phyloP scores from a whole-genome alignment of 371 early-diverging fungal species.

The Mortierella sp. region DNA sequence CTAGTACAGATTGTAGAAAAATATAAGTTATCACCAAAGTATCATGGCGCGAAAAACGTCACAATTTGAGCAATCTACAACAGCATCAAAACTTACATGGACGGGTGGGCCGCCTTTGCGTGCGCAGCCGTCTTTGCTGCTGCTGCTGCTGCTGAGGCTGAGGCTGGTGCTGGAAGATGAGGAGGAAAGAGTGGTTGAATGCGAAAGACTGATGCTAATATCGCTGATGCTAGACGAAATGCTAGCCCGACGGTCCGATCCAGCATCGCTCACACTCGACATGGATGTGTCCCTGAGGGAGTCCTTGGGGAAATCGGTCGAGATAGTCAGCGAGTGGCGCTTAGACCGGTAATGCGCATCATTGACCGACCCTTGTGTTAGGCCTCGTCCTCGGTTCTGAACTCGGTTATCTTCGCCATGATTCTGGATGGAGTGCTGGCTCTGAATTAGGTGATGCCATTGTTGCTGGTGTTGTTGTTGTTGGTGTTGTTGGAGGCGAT shows the following conservation, averaged over 20 bases:
- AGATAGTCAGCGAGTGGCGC: constrained; percentile 15
- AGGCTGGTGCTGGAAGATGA: constrained; percentile 2
- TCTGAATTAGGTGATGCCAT: neutral
- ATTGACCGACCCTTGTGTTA: neutral
- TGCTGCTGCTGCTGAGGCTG: neutral
- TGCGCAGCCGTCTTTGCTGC: neutral
- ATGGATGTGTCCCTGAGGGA: constrained; percentile 15
- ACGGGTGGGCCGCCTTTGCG: constrained; percentile 33
- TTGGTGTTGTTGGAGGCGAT: neutral
- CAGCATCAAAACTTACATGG: constrained; percentile 11
- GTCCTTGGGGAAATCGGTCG: constrained; percentile 9
- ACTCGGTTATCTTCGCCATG: neutral
- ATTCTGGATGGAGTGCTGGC: neutral
- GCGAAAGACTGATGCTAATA: constrained; percentile 5
- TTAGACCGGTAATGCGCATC: neutral
- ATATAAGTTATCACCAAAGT: neutral
- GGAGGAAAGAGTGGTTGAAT: constrained; percentile 6
- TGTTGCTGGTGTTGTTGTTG: neutral
- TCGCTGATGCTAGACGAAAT: constrained; percentile 27
- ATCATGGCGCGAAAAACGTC: neutral
- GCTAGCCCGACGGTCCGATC: constrained; percentile 18
- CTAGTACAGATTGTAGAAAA: neutral
- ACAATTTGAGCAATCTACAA: too few species aligned
- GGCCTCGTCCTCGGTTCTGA: neutral
- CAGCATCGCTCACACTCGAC: constrained; percentile 20